These are phyloP conservation scores for Orbilia javanica DNA, from an alignment of 2,329 filamentous ascomycete species.

Conservation along the genomic window DNA sequence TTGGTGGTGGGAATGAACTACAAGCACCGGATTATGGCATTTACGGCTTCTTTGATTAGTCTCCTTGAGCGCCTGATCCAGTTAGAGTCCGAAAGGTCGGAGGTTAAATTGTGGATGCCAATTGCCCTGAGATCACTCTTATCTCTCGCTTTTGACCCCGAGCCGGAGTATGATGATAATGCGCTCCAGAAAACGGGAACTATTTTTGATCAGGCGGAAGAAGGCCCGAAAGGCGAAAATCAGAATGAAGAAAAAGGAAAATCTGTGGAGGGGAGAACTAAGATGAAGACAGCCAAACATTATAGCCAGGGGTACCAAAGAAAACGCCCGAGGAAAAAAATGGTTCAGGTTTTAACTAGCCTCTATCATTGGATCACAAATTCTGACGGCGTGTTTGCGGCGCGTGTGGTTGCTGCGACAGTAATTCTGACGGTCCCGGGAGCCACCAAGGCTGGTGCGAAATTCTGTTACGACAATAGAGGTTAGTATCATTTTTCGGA, in stretches of 20 bases:
- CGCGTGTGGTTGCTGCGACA: slow-evolving; percentile 69
- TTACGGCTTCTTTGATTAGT: slow-evolving; percentile 63
- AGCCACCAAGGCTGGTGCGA: slow-evolving; percentile 66
- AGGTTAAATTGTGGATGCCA: slow-evolving; percentile 67
- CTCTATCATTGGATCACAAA: slow-evolving; percentile 66
- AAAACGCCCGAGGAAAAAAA: slow-evolving; percentile 60
- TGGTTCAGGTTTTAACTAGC: slow-evolving; percentile 61
- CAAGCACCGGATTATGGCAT: slow-evolving; percentile 66
- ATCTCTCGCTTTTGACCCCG: slow-evolving; percentile 65
- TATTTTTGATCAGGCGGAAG: slow-evolving; percentile 25
- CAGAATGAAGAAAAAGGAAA: slow-evolving; percentile 33
- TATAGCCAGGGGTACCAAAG: slow-evolving; percentile 49
- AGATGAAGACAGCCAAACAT: no score
- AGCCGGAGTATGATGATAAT: slow-evolving; percentile 52
- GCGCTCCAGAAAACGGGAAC: slow-evolving; percentile 27
- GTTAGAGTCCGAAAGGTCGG: slow-evolving; percentile 65
- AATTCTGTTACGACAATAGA: slow-evolving; percentile 70
- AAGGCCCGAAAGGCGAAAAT: slow-evolving; percentile 59
- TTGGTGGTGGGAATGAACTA: slow-evolving; percentile 68
- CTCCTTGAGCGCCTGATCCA: slow-evolving; percentile 65
- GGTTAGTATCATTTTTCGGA: no score
- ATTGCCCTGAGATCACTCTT: slow-evolving; percentile 65
- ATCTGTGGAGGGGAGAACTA: neutral
- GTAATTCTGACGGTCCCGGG: slow-evolving; percentile 67
- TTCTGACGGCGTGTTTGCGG: slow-evolving; percentile 67